Percentiles rank a stretch among this genome's conserved stretches.
Evolutionary conservation across 2,329 filamentous ascomycete species (phyloP).

Genomic region (Pseudogymnoascus sp.): DNA sequence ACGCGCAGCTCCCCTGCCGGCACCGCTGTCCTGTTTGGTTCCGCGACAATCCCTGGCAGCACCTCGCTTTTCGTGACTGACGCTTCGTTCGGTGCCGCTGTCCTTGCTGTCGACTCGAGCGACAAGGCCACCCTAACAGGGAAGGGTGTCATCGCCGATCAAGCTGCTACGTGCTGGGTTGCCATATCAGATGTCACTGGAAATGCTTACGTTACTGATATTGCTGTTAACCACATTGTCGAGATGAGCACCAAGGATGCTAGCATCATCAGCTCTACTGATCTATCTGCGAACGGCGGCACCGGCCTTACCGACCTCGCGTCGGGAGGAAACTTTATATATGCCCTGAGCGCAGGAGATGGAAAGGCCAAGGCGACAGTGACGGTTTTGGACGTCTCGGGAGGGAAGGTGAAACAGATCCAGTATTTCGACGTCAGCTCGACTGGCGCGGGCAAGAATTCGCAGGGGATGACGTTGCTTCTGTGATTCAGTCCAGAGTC

Average conservation of each 20-base stretch:
- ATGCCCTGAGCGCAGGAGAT: slow-evolving; percentile 36
- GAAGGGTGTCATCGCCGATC: slow-evolving; percentile 38
- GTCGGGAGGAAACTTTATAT: slow-evolving; percentile 45
- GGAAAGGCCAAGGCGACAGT: slow-evolving; percentile 24
- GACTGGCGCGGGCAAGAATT: neutral
- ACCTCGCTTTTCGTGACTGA: slow-evolving; percentile 43
- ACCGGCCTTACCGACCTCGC: slow-evolving; percentile 47
- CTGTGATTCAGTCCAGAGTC: neutral
- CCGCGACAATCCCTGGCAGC: slow-evolving; percentile 36
- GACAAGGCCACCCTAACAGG: slow-evolving; percentile 31
- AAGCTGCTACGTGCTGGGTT: slow-evolving; percentile 52
- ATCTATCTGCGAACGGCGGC: slow-evolving; percentile 36
- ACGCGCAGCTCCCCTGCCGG: slow-evolving; percentile 38
- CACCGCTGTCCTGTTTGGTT: slow-evolving; percentile 51
- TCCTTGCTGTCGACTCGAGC: slow-evolving; percentile 32
- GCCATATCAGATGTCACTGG: slow-evolving; percentile 39
- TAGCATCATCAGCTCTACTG: slow-evolving; percentile 34
- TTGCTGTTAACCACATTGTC: slow-evolving; percentile 41
- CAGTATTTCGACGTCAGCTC: neutral
- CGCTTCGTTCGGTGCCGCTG: slow-evolving; percentile 46
- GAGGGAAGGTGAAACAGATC: neutral
- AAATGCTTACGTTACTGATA: slow-evolving; percentile 51
- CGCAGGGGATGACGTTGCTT: neutral
- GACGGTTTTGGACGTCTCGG: slow-evolving; percentile 32
- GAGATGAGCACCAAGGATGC: slow-evolving; percentile 46